Evolutionary conservation across 108 stramenopile genomes (phyloP).

Genomic region (Cyclotella sp.): DNA sequence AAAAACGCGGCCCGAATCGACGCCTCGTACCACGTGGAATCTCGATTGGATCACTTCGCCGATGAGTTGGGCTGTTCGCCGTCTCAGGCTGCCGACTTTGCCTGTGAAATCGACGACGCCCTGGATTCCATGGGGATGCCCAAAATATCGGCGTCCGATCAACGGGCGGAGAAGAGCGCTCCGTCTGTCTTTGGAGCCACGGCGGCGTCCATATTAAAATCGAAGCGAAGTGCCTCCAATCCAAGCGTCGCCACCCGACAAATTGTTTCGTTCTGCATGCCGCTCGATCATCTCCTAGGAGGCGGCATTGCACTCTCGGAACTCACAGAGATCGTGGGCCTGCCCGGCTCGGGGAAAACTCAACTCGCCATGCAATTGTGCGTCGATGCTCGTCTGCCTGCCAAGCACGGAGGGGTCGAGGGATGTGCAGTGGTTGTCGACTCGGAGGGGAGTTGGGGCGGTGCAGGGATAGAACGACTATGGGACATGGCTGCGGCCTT

Average conservation of each 20-base stretch:
- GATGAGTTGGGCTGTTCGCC: slow-evolving; percentile 38
- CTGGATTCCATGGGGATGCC: slow-evolving; percentile 35
- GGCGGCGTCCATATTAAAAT: slow-evolving; percentile 41
- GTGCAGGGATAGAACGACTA: slow-evolving; percentile 70
- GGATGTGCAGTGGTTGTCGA: slow-evolving; percentile 91
- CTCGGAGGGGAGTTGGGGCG: slow-evolving; percentile 91
- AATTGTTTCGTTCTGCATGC: slow-evolving; percentile 81
- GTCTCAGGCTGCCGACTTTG: slow-evolving; percentile 43
- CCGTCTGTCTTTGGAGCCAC: slow-evolving; percentile 16
- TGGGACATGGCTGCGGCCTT: slow-evolving; percentile 78
- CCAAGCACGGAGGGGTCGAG: slow-evolving; percentile 83
- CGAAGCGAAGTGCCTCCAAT: slow-evolving; percentile 1
- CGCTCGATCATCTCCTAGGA: slow-evolving; percentile 82
- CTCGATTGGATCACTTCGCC: slow-evolving; percentile 14
- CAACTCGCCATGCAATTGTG: slow-evolving; percentile 95
- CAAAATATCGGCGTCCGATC: background rate
- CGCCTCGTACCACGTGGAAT: background rate
- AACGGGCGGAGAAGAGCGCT: background rate
- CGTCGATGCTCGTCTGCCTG: slow-evolving; percentile 85
- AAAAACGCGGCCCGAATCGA: no score
- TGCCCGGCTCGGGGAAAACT: slow-evolving; percentile 95
- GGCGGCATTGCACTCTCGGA: slow-evolving; percentile 86
- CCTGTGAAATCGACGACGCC: slow-evolving; percentile 40
- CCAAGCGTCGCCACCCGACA: slow-evolving; percentile 26
- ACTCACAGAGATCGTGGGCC: slow-evolving; percentile 91